A percentile compares a stretch with the other conserved stretches of the same genome.
Evolutionary conservation across 768 basidiomycete species (phyloP).

Genomic region (Chalciporus chontae): DNA sequence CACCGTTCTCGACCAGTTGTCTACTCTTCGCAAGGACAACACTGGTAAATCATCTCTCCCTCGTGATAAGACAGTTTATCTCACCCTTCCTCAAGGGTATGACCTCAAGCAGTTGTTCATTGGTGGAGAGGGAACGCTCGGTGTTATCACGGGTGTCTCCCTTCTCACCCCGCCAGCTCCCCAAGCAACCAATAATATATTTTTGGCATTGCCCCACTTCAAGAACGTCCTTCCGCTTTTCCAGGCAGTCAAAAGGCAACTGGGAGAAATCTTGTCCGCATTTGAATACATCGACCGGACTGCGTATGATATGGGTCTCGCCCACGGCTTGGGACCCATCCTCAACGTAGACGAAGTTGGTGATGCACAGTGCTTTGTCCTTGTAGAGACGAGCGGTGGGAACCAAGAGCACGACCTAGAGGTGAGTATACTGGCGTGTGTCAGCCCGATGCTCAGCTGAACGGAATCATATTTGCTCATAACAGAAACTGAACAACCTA

Average conservation of each 20-base stretch:
- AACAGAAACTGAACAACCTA: slow-evolving; percentile 81
- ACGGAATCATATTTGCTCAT: background rate
- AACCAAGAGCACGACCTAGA: slow-evolving; percentile 91
- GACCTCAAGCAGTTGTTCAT: slow-evolving; percentile 99
- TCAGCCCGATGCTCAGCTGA: slow-evolving; percentile 13
- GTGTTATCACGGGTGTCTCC: slow-evolving; percentile 91
- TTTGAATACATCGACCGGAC: slow-evolving; percentile 95
- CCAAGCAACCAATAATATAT: slow-evolving; percentile 84
- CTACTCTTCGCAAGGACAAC: slow-evolving; percentile 94
- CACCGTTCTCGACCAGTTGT: slow-evolving; percentile 82
- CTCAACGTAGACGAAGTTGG: slow-evolving; percentile 70
- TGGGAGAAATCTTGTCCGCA: slow-evolving; percentile 94
- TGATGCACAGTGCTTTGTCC: slow-evolving; percentile 82
- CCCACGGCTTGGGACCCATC: slow-evolving; percentile 77
- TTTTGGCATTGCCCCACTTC: slow-evolving; percentile 85
- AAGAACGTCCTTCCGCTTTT: slow-evolving; percentile 85
- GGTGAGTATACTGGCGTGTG: slow-evolving; percentile 40
- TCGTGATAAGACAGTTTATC: background rate
- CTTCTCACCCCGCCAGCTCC: slow-evolving; percentile 86
- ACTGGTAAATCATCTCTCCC: slow-evolving; percentile 57
- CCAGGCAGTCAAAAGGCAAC: slow-evolving; percentile 70
- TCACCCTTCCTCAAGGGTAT: slow-evolving; percentile 59
- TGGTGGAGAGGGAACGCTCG: slow-evolving; percentile 94
- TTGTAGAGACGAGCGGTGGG: slow-evolving; percentile 93
- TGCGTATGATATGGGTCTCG: slow-evolving; percentile 78